Evolutionary conservation across 768 basidiomycete genomes (phyloP).

Genomic region (Ephemerocybe angulata): DNA sequence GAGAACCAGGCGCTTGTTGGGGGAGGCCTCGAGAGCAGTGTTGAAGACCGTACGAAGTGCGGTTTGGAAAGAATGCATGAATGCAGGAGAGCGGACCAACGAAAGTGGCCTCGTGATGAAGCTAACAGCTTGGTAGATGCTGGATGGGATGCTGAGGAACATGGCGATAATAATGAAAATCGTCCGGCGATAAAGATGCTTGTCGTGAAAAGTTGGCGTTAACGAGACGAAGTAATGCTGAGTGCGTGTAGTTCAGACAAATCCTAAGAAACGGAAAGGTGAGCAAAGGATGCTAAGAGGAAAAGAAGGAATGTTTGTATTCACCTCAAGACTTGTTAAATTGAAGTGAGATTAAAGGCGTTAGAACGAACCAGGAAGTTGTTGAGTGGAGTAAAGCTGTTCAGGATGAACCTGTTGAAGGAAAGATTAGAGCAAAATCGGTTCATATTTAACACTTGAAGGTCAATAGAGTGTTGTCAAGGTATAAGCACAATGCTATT

Average conservation of each 20-base stretch:
- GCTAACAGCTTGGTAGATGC: slow-evolving; percentile 29
- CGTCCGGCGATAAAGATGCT: slow-evolving; percentile 7
- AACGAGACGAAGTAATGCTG: background rate
- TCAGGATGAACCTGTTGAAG: slow-evolving; percentile 10
- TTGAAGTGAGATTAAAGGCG: background rate
- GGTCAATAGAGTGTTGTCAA: background rate
- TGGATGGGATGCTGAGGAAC: slow-evolving; percentile 15
- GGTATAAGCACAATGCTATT: slow-evolving; percentile 3
- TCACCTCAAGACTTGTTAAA: slow-evolving; percentile 10
- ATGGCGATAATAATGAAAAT: slow-evolving; percentile 1
- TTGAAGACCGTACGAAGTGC: slow-evolving; percentile 26
- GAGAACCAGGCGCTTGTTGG: slow-evolving; percentile 20
- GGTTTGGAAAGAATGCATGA: slow-evolving; percentile 23
- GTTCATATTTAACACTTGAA: slow-evolving; percentile 5
- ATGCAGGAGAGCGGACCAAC: slow-evolving; percentile 19
- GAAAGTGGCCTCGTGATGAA: slow-evolving; percentile 38
- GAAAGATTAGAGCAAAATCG: background rate
- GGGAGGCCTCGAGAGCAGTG: slow-evolving; percentile 17
- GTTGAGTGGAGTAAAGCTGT: background rate
- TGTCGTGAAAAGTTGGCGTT: background rate
- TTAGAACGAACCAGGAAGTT: background rate
- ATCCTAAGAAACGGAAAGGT: background rate
- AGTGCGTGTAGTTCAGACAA: background rate
- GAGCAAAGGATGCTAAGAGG: background rate
- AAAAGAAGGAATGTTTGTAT: background rate